Evolutionary conservation across 2,329 filamentous ascomycete genomes (phyloP), one percentile per base, ranked within the genome.

Genomic region (Penicillium polonicum): DNA sequence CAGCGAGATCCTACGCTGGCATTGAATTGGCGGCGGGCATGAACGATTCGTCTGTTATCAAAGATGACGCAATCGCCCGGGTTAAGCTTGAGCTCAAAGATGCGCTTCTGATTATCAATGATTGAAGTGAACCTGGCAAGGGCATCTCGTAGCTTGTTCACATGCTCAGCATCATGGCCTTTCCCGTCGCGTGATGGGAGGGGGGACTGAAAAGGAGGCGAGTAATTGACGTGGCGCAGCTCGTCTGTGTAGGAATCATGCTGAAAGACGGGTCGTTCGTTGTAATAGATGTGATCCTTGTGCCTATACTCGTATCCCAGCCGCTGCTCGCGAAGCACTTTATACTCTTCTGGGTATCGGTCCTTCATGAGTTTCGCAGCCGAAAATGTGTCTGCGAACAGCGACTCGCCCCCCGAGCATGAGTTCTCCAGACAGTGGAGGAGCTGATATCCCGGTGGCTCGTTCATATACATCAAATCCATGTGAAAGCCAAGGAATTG

Each of bases 41-140:
- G 94, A 70, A 96, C 74, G n/a, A 96, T 81, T 19, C 93, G 82
- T 58, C 86, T 78, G 70, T 97, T 97, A 72, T 96, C 88, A 70
- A 99, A 97, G n/a, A 99, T 82, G 13, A 92, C 92, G 70, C 91
- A 96, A 69, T 96, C 90, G 3, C 93, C 94, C 4, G 89, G 86
- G 53, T 85, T 79, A 73, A 97, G 79, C 74, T 88, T 88, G 58
- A 88, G 80, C 78, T 93, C 82, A 68, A 88, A 88, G 52, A 91
- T 74, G 59, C 44, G 46, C 6, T 84, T 84, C 4, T 78, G 70
- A 0, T 81, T 70, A 62, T 90, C 86, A 25, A 94, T 74, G 0
- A 83, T 63, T 0, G 71, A 58, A 48, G 86, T 81, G 66, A 96
- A 91, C 2, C 82, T 81, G 1, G 70, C 60, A 48, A 85, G 76